Conservation (phyloP, 225 moss, liverwort and hornwort genomes). For the Straminergon stramineum region DNA sequence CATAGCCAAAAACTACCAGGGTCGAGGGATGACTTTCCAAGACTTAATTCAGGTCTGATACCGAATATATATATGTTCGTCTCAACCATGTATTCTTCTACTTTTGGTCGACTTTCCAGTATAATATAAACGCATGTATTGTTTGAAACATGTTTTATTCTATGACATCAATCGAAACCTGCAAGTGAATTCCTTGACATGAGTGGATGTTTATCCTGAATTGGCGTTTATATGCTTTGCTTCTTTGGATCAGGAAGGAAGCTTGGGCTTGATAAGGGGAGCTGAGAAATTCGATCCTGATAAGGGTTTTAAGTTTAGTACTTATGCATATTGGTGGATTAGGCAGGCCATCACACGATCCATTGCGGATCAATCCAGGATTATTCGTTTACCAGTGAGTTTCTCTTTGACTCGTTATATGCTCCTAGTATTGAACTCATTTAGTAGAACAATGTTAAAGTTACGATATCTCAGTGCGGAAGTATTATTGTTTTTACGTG, state of each 20-base stretch:
- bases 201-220: background rate
- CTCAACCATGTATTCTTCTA: background rate
- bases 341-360: constrained; percentile 82
- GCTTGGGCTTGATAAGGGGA: constrained; percentile 70
- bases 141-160: background rate
- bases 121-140: background rate
- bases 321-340: constrained; percentile 96
- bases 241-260: constrained; percentile 56
- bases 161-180: background rate
- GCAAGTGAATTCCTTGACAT: background rate
- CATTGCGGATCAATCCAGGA: constrained; percentile 81
- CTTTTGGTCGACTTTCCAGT: background rate
- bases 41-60: constrained; percentile 68
- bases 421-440: background rate
- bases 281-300: constrained; percentile 83
- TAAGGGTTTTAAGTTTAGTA: constrained; percentile 82
- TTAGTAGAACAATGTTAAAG: background rate
- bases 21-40: constrained; percentile 79
- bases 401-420: background rate
- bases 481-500: background rate
- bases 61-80: background rate
- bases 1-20: constrained; percentile 73
- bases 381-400: constrained; percentile 68
- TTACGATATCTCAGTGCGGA: background rate
- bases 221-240: background rate